Evolutionary conservation across 169 alveolate genomes (phyloP), one percentile per base, ranked within the genome.

Genomic region (Eimeria sp.): DNA sequence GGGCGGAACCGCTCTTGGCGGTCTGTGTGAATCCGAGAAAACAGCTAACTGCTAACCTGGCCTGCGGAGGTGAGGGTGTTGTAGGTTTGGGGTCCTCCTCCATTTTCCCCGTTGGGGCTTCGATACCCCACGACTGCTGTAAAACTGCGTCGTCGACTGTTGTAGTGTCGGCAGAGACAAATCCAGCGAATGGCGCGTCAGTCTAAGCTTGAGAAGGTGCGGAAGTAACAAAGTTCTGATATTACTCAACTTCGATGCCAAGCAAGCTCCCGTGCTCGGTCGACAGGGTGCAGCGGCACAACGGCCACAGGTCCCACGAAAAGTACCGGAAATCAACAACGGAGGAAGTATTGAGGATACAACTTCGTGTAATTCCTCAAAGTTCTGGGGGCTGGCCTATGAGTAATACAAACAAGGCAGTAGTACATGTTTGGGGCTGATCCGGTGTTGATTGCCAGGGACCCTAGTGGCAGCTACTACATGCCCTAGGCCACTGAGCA

Each of bases 21-120:
- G 27, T 4, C 18, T 73, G 57, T 18, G n/a, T 2, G 49, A 10
- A 73, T 16, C 22, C 83, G 40, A 40, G 20, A 1, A 73, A 43
- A 40, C 25, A 30, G 27, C 43, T 14, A 6, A 13, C 3, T 73
- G 2, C 40, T 18, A n/a, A 73, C 83, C 83, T 73, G 83, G 83
- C 7, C 4, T 34, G 54, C 54, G 83, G 83, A 73, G 54, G 5
- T 16, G 83, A n/a, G 18, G 83, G 57, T 16, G 83, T 18, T 34
- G 45, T 54, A 73, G 54, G 22, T 40, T 73, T 73, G 83, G 83
- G 83, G 83, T 10, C 83, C 83, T 73, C 83, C 83, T 73, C 83
- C 83, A 73, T 73, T 73, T 73, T 73, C 83, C 57, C 83, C 83
- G 30, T 43, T 43, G 83, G 83, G 83, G 83, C 51, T 73, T 73